Base-by-base conservation (phyloP, 2,329 filamentous ascomycete genomes). In the Aureobasidium sp. region DNA sequence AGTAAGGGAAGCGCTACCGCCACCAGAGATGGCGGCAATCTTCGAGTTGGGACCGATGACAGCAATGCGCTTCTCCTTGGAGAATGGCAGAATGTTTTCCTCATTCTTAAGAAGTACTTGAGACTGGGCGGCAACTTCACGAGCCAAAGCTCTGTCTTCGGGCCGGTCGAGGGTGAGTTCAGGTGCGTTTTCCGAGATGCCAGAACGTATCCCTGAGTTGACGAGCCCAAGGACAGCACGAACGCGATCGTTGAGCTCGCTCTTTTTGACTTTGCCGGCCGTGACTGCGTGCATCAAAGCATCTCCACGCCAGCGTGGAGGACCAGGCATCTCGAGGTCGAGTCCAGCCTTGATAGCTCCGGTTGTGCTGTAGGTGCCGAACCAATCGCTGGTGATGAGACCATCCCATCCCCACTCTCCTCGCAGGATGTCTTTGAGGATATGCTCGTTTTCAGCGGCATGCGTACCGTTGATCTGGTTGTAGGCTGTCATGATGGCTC, bases 291-390 rank as follows among this genome's bases (percentile, higher is more conserved):
- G 40, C 23, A 42, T 33, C 13, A 65, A 13, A 4, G 45, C 47
- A 13, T 59, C 20, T 1, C 59, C 63, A 20, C 63, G 40, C 66
- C 63, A 66, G 25, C 60, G 55, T 23, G 92, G 91, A 74, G 97
- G 95, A 48, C 93, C 93, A 0, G 93, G 92, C 93, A 96, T 97
- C 29, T 87, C 86, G 90, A 97, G 94, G 76, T 97, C 94, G 33
- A 95, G 81, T 29, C 93, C 93, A 38, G 92, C 91, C 51, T 88
- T 83, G 5, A 93, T 90, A 20, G 87, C 87, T 25, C 89, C 81
- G 3, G 85, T 88, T 60, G 91, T 91, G 1, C 88, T 83, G 72
- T 95, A 91, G 69, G 93, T 90, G 4, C 92, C 93, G 70, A 89
- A 86, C 92, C 93, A 96, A 76, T 97, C 93, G 23, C 85, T 88